A percentile compares a stretch with the other conserved stretches of the same genome.
Conservation (phyloP, 2,329 filamentous ascomycete species). For the Raffaelea albimanens region DNA sequence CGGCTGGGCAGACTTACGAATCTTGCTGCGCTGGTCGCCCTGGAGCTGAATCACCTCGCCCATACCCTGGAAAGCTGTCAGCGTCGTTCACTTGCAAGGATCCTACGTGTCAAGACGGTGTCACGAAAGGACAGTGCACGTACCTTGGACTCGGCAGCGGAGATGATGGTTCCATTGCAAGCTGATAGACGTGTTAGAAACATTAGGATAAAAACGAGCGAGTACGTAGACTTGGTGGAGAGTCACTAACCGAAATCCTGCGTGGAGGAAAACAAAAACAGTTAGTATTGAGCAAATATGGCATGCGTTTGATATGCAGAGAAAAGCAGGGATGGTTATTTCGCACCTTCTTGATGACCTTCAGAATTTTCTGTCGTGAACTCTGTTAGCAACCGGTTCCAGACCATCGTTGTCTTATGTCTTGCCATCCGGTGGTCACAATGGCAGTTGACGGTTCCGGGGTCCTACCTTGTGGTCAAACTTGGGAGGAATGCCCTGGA, state of each 20-base stretch:
- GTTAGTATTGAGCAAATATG: no score
- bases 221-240: not conserved
- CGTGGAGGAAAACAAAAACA: conserved; percentile 19
- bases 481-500: conserved; percentile 97
- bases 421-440: not conserved
- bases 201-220: no score
- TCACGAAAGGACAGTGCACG: not conserved
- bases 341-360: conserved; percentile 87
- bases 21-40: conserved; percentile 78
- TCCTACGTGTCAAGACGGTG: no score
- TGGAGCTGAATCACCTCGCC: conserved; percentile 67
- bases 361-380: conserved; percentile 69
- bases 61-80: conserved; percentile 9
- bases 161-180: conserved; percentile 16
- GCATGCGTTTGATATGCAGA: no score
- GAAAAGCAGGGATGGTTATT: not conserved
- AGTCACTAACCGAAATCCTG: conserved; percentile 8
- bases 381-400: not conserved
- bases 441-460: no score
- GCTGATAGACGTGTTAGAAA: conserved; percentile 7
- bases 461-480: conserved; percentile 71
- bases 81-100: not conserved
- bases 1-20: conserved; percentile 8
- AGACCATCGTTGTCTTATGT: no score
- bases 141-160: conserved; percentile 14